phyloP scores from a whole-genome alignment of 2,329 filamentous ascomycete genomes.

The Scleromitrula shiraiana region DNA sequence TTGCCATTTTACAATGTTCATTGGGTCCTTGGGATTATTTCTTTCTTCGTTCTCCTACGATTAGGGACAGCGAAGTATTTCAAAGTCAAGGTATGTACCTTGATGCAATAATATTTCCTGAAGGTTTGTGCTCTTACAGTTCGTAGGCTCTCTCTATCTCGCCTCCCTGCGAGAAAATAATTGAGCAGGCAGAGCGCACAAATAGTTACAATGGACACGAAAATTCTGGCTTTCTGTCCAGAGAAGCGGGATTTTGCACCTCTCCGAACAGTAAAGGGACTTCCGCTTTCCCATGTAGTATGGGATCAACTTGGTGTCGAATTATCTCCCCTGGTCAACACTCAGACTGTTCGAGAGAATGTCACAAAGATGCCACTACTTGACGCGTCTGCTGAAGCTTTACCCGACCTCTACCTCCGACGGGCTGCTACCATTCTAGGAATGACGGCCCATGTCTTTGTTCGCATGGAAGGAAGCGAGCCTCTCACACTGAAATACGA shows the following conservation, averaged over 20 bases:
- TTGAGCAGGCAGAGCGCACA: background rate
- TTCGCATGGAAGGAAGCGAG: conserved; percentile 1
- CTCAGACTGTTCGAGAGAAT: background rate
- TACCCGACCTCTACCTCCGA: background rate
- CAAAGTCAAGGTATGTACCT: background rate
- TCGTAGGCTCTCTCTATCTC: background rate
- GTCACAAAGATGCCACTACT: background rate
- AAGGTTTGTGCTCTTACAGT: background rate
- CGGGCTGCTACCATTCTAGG: background rate
- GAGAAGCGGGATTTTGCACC: background rate
- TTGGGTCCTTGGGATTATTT: background rate
- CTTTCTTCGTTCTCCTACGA: background rate
- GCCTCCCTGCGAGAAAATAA: conserved; percentile 1
- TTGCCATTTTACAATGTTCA: background rate
- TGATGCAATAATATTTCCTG: background rate
- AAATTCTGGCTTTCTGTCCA: background rate
- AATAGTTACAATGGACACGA: background rate
- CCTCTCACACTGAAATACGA: conserved; percentile 1
- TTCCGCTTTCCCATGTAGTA: background rate
- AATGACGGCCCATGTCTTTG: background rate
- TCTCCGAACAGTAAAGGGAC: background rate
- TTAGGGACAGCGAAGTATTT: background rate
- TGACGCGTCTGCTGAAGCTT: background rate
- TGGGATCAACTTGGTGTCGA: background rate
- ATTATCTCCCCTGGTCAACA: background rate